phyloP scores from a whole-genome alignment of 2,329 filamentous ascomycete genomes.

The Fusarium palustre region DNA sequence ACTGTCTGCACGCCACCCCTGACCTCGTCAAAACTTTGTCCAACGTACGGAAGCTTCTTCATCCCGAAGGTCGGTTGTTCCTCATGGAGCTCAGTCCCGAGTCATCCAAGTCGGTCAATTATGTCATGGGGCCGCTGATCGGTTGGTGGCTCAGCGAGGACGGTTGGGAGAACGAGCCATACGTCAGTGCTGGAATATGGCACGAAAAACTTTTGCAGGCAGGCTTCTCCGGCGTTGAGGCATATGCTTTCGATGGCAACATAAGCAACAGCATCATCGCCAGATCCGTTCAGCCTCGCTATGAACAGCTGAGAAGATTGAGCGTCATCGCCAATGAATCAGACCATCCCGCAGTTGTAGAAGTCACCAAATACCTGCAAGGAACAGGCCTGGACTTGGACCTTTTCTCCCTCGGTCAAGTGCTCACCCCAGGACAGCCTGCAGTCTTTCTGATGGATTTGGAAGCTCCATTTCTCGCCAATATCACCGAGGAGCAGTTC shows the following conservation, averaged over 20 bases:
- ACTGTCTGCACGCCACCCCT: constrained; percentile 18
- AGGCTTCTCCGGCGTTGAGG: constrained; percentile 11
- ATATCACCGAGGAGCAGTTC: constrained; percentile 9
- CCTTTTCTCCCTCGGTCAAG: constrained; percentile 7
- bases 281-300: constrained; percentile 3
- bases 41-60: constrained; percentile 17
- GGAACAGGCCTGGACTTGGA: constrained; percentile 1
- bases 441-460: constrained; percentile 14
- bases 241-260: constrained; percentile 13
- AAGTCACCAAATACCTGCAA: background rate
- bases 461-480: constrained; percentile 9
- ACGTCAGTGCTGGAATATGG: constrained; percentile 8
- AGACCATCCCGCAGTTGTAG: background rate
- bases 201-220: constrained; percentile 2
- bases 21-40: constrained; percentile 13
- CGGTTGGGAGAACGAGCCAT: constrained; percentile 4
- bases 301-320: constrained; percentile 6
- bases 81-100: constrained; percentile 12
- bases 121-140: constrained; percentile 12
- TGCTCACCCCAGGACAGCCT: constrained; percentile 8
- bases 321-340: constrained; percentile 1
- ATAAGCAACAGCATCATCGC: constrained; percentile 13
- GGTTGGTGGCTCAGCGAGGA: constrained; percentile 12
- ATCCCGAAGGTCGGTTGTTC: constrained; percentile 21
- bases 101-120: constrained; percentile 13